Base-by-base conservation (phyloP, 768 basidiomycete genomes). In the Ephemerocybe angulata region DNA sequence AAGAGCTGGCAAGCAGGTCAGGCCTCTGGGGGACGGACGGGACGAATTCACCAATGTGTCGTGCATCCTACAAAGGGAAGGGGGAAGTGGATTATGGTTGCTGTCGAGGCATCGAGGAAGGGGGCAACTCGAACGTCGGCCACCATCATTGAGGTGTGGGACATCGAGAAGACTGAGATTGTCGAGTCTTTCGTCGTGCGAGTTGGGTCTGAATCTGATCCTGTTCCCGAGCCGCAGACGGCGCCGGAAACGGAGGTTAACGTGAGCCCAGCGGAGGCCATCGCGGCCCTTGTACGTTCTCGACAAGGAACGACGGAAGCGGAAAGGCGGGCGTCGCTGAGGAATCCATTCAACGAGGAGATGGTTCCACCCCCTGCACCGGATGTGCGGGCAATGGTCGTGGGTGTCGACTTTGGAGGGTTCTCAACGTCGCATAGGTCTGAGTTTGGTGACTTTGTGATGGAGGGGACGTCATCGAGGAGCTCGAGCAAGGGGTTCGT, bases 61-160 rank as follows among this genome's bases (percentile, higher is more conserved):
- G 74, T 94, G 0, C 96, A 98, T 62, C 96, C 95, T 0, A 82
- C 87, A 0, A 90, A 86, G 63, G 93, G 93, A 19, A 83, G 84
- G 56, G 93, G 93, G 0, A 85, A 87, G 46, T 98, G 93, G 93
- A 76, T 98, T 42, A 84, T 97, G 69, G 88, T 97, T 41, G 83
- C 93, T 0, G 70, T 88, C 15, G 88, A 88, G 63, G 74, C 82
- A 0, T 73, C 75, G 10, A 72, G 69, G 54, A 77, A 73, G 60
- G 70, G 53, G 44, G 50, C 63, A 3, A 78, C 82, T 53, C 71
- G 69, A 7, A 61, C 76, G 2, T 75, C 78, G 10, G 76, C 77
- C 13, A 75, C 77, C 30, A 67, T 93, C 41, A 75, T 93, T 5
- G 93, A 97, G 65, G 89, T 94, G 1, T 97, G 93, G 91, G 93